Conservation (phyloP, 2,329 filamentous ascomycete species). For the Aspergillus awamori region DNA sequence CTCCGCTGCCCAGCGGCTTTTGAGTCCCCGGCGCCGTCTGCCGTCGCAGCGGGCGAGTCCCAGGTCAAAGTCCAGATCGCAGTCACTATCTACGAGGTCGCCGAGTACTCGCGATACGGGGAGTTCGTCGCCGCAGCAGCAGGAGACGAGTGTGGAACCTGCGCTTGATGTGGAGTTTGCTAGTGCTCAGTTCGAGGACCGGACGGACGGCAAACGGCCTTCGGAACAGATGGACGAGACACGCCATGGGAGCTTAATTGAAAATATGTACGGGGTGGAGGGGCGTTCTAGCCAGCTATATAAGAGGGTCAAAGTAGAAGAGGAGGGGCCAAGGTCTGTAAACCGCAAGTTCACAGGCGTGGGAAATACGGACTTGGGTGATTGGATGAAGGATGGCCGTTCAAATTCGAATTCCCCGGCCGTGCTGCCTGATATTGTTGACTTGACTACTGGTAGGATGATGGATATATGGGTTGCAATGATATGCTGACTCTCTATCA, state of each 20-base stretch:
- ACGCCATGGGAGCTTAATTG: constrained; percentile 58
- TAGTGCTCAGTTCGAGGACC: constrained; percentile 25
- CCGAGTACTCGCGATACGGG: constrained; percentile 17
- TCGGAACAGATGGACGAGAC: constrained; percentile 34
- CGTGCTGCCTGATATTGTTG: constrained; percentile 55
- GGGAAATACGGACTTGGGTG: constrained; percentile 61
- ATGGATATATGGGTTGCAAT: neutral
- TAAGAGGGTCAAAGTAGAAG: constrained; percentile 66
- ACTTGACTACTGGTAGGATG: constrained; percentile 45
- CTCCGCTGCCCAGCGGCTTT: constrained; percentile 25
- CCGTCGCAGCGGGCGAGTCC: constrained; percentile 12
- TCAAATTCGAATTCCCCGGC: constrained; percentile 44
- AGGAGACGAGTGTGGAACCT: constrained; percentile 14
- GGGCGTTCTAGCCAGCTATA: constrained; percentile 63
- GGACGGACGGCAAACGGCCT: constrained; percentile 34
- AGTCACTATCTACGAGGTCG: constrained; percentile 15
- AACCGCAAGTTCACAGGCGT: constrained; percentile 46
- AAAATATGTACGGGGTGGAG: constrained; percentile 74
- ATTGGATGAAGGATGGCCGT: constrained; percentile 67
- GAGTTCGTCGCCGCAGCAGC: constrained; percentile 16
- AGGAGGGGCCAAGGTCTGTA: constrained; percentile 46
- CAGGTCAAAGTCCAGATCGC: constrained; percentile 22
- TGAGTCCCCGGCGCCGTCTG: constrained; percentile 23
- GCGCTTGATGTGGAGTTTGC: constrained; percentile 35
- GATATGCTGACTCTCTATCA: constrained; percentile 25